Conservation (phyloP, 1,284 basidiomycete genomes). For the Inonotus obliquus region DNA sequence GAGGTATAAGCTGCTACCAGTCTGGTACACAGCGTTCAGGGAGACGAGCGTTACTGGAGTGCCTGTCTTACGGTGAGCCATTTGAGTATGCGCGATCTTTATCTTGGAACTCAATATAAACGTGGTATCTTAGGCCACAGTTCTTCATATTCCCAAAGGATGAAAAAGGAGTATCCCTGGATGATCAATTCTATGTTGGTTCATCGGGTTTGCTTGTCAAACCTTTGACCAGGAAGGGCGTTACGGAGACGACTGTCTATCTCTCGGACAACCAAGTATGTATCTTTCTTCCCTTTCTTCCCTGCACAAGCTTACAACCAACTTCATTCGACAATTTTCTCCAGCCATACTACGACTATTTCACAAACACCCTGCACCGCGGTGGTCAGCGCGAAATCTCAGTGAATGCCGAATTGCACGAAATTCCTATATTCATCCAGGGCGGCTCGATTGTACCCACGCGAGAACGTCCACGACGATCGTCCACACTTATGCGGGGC, state of each 20-base stretch:
- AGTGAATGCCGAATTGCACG: slow-evolving; percentile 72
- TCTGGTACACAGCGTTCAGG: slow-evolving; percentile 97
- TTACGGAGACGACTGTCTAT: slow-evolving; percentile 72
- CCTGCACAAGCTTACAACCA: not conserved
- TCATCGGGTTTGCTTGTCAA: slow-evolving; percentile 88
- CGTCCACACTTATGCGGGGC: slow-evolving; percentile 82
- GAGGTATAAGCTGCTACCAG: slow-evolving; percentile 84
- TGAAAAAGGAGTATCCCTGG: slow-evolving; percentile 77
- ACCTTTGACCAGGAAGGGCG: slow-evolving; percentile 80
- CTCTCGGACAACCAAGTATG: slow-evolving; percentile 81
- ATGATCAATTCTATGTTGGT: slow-evolving; percentile 95
- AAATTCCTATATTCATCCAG: slow-evolving; percentile 83
- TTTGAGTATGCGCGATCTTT: too few species aligned
- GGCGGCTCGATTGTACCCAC: slow-evolving; percentile 91
- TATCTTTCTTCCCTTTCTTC: slow-evolving; percentile 2
- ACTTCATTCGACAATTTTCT: too few species aligned
- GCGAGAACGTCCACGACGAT: slow-evolving; percentile 81
- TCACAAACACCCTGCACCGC: slow-evolving; percentile 63
- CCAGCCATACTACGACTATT: slow-evolving; percentile 96
- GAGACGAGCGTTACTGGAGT: slow-evolving; percentile 77
- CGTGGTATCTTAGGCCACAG: slow-evolving; percentile 67
- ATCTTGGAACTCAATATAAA: not conserved
- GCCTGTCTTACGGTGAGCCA: slow-evolving; percentile 69
- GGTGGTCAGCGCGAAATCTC: slow-evolving; percentile 64
- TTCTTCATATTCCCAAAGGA: slow-evolving; percentile 92